Evolutionary conservation across 495 filamentous ascomycete genomes (phyloP), one percentile per base, ranked within the genome.

Genomic region (Terfezia claveryi): DNA sequence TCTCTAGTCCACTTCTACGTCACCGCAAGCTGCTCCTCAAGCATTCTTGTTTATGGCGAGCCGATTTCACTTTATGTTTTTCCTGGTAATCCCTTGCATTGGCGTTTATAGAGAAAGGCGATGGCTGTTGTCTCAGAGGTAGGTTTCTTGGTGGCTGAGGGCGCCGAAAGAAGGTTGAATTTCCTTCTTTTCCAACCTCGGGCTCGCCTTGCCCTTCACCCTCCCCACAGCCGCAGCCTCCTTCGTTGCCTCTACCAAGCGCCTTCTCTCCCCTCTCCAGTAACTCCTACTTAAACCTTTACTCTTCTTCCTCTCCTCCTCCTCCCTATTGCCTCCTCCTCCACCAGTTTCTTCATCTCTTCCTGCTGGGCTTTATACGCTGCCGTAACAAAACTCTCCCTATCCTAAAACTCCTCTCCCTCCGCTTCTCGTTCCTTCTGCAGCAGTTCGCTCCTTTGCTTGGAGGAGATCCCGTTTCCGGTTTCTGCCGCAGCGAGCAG

Each of bases 321-420:
- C 50, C 66, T 92, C 85, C 46, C 75, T 68, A 46, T 60, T 54
- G 73, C 74, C 68, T 96, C 92, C 66, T 92, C 88, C 61, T 81
- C 83, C 62, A 94, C 87, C 8, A 86, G 61, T 61, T 75, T 74
- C 59, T 76, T 67, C 61, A 87, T 73, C 66, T 94, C 91, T 62
- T 79, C 86, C 65, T 95, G 91, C 65, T 95, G 91, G 63, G 77
- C 76, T 71, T 87, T 91, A 62, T 98, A 98, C 49, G 91, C 91
- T n/a, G 78, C 78, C 0, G 91, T 98, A 36, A 96, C 91, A 61
- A 98, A 98, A 64, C 82, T 87, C 68, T 96, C 92, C 68, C 94
- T 98, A 58, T 91, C 92, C 0, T 78, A 82, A 63, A 85, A 95
- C 68, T 88, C 86, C 12, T 94, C 92, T 10, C 91, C 91, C 68